Evolutionary conservation across 345 rosid species (phyloP), one percentile per base, ranked within the genome.

Genomic region (Eucalyptus shirleyi): DNA sequence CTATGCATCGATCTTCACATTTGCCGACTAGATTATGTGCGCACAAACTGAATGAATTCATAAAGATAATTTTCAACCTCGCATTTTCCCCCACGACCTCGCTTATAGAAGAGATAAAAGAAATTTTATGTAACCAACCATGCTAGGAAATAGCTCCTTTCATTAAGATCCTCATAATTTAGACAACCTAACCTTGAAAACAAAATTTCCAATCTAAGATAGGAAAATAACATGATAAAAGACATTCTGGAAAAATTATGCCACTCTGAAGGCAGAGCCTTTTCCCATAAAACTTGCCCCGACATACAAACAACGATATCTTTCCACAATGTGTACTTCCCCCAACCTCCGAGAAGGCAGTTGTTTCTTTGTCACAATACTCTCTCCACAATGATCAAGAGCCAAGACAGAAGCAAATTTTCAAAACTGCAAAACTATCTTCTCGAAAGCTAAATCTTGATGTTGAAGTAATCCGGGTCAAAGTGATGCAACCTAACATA

Each of bases 401-500:
- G 10, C 49, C 8, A n/a, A 49, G 12, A 85, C 51, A 49, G 65
- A 17, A 19, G 86, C 82, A 30, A 23, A 88, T 47, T 49, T 21
- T 50, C 87, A 37, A 86, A 51, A 62, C 30, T 12, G 55, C 86
- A 34, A 34, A 62, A 88, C 23, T 23, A 42, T 50, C 9, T 62
- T 72, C 30, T 62, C 89, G 16, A 59, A 91, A 88, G 89, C 90
- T 92, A 96, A 67, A 95, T 94, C 94, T 93, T 96, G 93, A 96
- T 94, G 92, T 94, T 93, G 94, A 97, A 98, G 91, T 95, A 98
- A 82, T 97, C 97, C 1, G 95, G 91, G 89, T 98, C 99, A 45
- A 97, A 97, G 91, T 98, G 99, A 94, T 98, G 99, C 89, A 98
- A 90, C 90, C 99, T 94, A 53, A 98, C 99, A 62, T 96, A 98